Conservation (phyloP, 2,329 filamentous ascomycete species). For the Ophiostoma tasmaniense region DNA sequence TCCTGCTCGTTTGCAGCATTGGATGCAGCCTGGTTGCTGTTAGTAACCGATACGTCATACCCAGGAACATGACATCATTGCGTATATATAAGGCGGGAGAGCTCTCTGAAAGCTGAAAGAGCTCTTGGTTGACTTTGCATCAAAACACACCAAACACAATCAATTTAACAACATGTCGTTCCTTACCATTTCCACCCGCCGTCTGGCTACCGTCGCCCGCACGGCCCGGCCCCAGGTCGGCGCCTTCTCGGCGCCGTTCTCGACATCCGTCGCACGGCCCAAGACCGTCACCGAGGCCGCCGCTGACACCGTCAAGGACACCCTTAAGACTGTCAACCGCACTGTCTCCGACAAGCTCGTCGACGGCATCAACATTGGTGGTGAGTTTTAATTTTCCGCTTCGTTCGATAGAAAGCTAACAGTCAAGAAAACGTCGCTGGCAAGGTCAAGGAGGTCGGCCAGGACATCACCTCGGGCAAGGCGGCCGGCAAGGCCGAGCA, state of each 20-base stretch:
- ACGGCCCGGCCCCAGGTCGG: neutral
- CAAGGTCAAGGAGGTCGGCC: conserved; percentile 42
- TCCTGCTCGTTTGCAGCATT: neutral
- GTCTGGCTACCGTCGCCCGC: neutral
- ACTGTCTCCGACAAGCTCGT: conserved; percentile 53
- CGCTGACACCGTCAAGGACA: conserved; percentile 43
- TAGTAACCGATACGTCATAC: conserved; percentile 7
- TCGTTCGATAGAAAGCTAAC: neutral
- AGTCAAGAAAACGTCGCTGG: conserved; percentile 29
- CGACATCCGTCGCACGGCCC: conserved; percentile 35
- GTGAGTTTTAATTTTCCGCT: conserved; percentile 36
- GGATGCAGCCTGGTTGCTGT: neutral
- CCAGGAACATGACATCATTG: conserved; percentile 7
- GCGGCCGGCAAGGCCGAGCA: conserved; percentile 21
- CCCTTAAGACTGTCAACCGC: conserved; percentile 50
- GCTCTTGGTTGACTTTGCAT: neutral
- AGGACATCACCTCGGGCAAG: conserved; percentile 27
- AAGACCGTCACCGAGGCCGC: conserved; percentile 36
- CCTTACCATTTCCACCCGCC: neutral
- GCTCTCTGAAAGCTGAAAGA: too few species aligned
- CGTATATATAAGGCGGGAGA: neutral
- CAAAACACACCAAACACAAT: neutral
- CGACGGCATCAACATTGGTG: conserved; percentile 49
- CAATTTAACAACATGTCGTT: neutral
- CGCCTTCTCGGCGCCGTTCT: conserved; percentile 32